Evolutionary conservation across 345 rosid species (phyloP), one percentile per base, ranked within the genome.

Genomic region (Viola odorata): DNA sequence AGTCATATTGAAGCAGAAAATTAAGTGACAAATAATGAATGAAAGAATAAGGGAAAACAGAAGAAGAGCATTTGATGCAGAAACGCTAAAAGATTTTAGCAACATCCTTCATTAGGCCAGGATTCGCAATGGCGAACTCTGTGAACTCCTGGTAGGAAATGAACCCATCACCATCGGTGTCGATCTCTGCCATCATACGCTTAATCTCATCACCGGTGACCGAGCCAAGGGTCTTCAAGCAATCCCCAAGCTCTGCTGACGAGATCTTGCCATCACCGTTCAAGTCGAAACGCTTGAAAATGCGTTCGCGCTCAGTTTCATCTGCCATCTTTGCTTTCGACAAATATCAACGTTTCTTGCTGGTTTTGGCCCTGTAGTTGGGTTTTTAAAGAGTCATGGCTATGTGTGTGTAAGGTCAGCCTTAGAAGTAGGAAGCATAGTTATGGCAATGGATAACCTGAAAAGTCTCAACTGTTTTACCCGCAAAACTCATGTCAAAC

Each of bases 131-230:
- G 12, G 98, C 98, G 41, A 92, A 92, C 7, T 69, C 79, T 5
- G 70, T 72, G 76, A 80, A 92, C 61, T 89, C 98, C 39, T 83
- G 23, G 51, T 68, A 82, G 0, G 98, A 89, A 40, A 92, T 92
- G 80, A 37, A 79, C 6, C 98, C 98, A 57, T 92, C 96, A 4
- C 96, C 96, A 32, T 92, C 87, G 0, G 94, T 87, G 58, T 92
- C 98, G 32, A 92, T 89, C 81, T 89, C 96, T 0, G 74, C 78
- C 98, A 92, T 92, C 98, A 89, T 92, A 15, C 85, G 75, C 37
- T 78, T 77, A 15, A 87, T 45, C 64, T 92, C 98, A 0, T 84
- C 98, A 0, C 41, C 49, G 0, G 90, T 80, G 68, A 84, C 85
- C 0, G 89, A 78, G 0, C 90, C 88, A 0, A 89, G 90, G 7